These are phyloP conservation scores for Mycena floridula DNA, from an alignment of 768 basidiomycete genomes.

Conservation along the genomic window DNA sequence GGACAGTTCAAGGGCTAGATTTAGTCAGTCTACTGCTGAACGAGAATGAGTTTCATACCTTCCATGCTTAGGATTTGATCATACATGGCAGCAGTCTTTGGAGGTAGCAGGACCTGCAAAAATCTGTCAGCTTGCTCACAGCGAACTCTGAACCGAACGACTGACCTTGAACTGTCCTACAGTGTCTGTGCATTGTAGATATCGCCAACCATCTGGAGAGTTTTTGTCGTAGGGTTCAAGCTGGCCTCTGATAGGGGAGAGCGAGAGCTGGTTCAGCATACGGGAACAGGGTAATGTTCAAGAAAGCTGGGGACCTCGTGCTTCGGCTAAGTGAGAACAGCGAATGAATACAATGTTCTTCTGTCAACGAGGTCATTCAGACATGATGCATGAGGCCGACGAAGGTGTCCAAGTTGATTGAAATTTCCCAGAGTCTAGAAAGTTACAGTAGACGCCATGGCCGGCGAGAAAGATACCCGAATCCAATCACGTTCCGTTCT, in stretches of 20 bases:
- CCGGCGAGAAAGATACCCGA: no score
- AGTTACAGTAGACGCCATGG: no score
- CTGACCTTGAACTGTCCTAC: slow-evolving; percentile 67
- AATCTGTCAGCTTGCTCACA: no score
- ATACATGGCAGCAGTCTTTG: slow-evolving; percentile 60
- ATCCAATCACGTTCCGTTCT: neutral
- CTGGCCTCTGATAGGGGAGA: slow-evolving; percentile 69
- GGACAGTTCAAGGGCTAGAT: slow-evolving; percentile 41
- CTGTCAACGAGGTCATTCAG: no score
- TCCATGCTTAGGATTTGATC: slow-evolving; percentile 61
- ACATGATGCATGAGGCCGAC: no score
- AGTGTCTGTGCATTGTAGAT: slow-evolving; percentile 72
- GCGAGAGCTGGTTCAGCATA: slow-evolving; percentile 47
- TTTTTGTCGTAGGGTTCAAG: slow-evolving; percentile 60
- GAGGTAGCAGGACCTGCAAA: slow-evolving; percentile 59
- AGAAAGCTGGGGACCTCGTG: no score
- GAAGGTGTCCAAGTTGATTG: no score
- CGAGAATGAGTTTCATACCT: no score
- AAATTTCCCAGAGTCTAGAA: no score
- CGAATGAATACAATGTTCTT: no score
- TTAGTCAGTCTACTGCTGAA: neutral
- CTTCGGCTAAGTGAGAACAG: no score
- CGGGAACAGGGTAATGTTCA: no score
- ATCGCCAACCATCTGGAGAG: slow-evolving; percentile 57
- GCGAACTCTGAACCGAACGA: slow-evolving; percentile 1